Evolutionary conservation across 306 rosid species (phyloP), one percentile per base, ranked within the genome.

Genomic region (Prunus mira): DNA sequence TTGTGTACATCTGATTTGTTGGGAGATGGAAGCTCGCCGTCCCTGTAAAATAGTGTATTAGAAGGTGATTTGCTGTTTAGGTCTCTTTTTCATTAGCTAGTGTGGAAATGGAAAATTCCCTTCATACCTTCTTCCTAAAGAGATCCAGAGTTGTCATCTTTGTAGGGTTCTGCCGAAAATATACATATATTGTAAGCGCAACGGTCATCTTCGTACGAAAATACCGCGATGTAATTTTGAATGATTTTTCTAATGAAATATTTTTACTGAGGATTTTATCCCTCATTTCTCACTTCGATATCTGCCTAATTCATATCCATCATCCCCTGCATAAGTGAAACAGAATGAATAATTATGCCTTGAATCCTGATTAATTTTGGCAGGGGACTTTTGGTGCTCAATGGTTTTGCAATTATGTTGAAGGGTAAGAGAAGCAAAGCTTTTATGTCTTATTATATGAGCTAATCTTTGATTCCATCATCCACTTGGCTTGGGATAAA

Each of bases 11-110:
- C 80, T 79, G 80, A 61, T 63, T 73, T 74, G 24, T 49, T 74
- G 86, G 83, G 69, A 72, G 46, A 70, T 43, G 83, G 74, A 82
- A 58, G 50, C 78, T 54, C 52, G 73, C 83, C 78, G 71, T 84
- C 74, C 72, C 34, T 86, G 91, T 90, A 84, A 82, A 82, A 82
- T 88, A 85, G 84, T 76, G 83, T 85, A 88, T 76, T 74, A 80
- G 85, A 77, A 85, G 85, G 86, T 86, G 67, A 77, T 72, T 80
- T 58, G 77, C 82, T 76, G 85, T 81, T 67, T 47, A 55, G 82
- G 82, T 65, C 79, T 17, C 82, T 14, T 34, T 65, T 24, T 54
- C 27, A 15, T 68, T 67, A 79, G 56, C 65, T 10, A 64, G 76
- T 67, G 52, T 69, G 75, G 79, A 82, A 80, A 49, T 78, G 81